Evolutionary conservation across 331 rosid species (phyloP).

Genomic region (Pyracantha coccinea): DNA sequence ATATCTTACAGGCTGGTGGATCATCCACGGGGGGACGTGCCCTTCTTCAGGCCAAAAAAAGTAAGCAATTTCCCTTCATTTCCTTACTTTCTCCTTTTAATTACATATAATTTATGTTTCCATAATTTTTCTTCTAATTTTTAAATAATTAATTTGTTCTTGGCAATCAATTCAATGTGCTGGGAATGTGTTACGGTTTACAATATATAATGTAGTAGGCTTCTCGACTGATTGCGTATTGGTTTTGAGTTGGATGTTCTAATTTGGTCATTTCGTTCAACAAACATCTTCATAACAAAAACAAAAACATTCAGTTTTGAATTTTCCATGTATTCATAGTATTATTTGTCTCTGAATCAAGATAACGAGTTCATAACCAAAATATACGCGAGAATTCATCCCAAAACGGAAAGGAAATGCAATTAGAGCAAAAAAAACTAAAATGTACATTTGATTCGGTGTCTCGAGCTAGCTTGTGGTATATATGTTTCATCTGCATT

Average conservation of each 20-base stretch:
- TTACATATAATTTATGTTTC: neutral
- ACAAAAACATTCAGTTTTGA: neutral
- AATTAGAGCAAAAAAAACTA: too few relatives aligned
- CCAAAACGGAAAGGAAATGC: too few relatives aligned
- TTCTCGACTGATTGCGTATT: too few relatives aligned
- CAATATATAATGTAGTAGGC: too few relatives aligned
- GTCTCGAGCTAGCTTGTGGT: neutral
- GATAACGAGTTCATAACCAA: too few relatives aligned
- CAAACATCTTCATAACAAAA: neutral
- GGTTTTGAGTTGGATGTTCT: too few relatives aligned
- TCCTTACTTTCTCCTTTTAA: neutral
- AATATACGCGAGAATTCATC: too few relatives aligned
- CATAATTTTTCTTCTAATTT: neutral
- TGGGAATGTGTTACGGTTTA: neutral
- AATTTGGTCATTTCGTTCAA: too few relatives aligned
- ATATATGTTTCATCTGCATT: neutral
- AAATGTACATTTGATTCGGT: too few relatives aligned
- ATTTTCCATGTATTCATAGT: neutral
- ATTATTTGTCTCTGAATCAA: too few relatives aligned
- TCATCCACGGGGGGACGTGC: slow-evolving; percentile 38
- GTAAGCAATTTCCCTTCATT: slow-evolving; percentile 16
- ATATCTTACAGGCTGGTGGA: slow-evolving; percentile 25
- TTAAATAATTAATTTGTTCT: neutral
- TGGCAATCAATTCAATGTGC: neutral
- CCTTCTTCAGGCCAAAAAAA: slow-evolving; percentile 66